phyloP scores from a whole-genome alignment of 345 rosid species.

The Salix exigua region DNA sequence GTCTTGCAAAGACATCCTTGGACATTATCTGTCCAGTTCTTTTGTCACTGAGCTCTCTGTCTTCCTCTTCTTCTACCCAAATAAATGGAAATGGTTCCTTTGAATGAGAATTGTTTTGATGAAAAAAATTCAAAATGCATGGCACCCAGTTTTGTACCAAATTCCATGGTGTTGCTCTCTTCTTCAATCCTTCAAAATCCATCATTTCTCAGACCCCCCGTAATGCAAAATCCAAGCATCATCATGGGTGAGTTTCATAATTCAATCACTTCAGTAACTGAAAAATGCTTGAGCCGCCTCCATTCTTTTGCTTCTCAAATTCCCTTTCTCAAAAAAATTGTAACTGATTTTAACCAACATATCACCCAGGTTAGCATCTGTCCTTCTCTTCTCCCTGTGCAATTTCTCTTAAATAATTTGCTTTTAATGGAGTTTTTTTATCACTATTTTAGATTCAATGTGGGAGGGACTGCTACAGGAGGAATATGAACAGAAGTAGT shows the following conservation, averaged over 20 bases:
- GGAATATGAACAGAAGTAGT: constrained; percentile 15
- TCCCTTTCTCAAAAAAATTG: constrained; percentile 42
- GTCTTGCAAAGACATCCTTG: not conserved
- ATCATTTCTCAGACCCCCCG: constrained; percentile 19
- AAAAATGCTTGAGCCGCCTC: constrained; percentile 33
- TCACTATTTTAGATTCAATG: constrained; percentile 18
- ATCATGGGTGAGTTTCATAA: constrained; percentile 38
- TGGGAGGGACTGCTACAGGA: constrained; percentile 15
- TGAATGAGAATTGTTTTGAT: constrained; percentile 24
- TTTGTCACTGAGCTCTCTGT: not conserved
- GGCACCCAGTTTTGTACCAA: constrained; percentile 14
- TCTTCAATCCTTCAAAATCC: constrained; percentile 45
- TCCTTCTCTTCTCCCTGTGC: not conserved
- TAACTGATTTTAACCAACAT: constrained; percentile 23
- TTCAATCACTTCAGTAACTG: constrained; percentile 43
- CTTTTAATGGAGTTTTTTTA: not conserved
- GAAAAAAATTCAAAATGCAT: constrained; percentile 11
- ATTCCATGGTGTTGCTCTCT: constrained; percentile 30
- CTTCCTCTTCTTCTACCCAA: not conserved
- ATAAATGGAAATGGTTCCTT: constrained; percentile 23
- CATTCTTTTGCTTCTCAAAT: constrained; percentile 43
- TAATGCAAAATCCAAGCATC: constrained; percentile 27
- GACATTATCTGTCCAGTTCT: not conserved
- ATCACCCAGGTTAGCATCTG: constrained; percentile 34
- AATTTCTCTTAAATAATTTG: not conserved